Evolutionary conservation across 106 monocot genomes (phyloP).

Genomic region (Amphibolis antarctica): DNA sequence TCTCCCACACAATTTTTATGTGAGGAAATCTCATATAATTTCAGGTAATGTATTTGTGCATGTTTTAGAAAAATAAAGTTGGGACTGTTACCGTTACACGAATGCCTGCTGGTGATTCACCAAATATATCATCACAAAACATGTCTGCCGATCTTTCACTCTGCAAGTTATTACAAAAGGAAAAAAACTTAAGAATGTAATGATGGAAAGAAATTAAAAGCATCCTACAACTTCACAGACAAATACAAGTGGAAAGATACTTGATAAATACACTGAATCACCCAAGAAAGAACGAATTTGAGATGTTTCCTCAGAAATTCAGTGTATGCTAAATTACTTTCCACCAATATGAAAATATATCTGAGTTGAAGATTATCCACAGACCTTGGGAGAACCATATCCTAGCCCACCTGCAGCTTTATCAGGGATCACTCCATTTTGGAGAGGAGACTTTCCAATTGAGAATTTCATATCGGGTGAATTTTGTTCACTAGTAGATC

Average conservation of each 20-base stretch:
- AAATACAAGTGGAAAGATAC: background rate
- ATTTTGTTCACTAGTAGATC: conserved; percentile 20
- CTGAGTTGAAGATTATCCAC: background rate
- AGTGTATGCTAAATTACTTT: too few relatives aligned
- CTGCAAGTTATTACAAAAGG: conserved; percentile 20
- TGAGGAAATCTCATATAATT: too few relatives aligned
- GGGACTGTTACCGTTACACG: conserved; percentile 45
- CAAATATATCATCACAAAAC: conserved; percentile 97
- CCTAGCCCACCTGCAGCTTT: conserved; percentile 40
- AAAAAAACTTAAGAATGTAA: background rate
- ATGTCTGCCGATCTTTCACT: conserved; percentile 88
- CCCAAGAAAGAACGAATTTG: too few relatives aligned
- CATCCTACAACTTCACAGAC: background rate
- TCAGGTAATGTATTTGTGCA: background rate
- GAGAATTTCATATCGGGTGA: conserved; percentile 40
- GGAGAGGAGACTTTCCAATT: conserved; percentile 61
- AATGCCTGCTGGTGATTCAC: conserved; percentile 74
- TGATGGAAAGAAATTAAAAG: background rate
- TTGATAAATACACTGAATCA: too few relatives aligned
- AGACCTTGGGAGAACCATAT: conserved; percentile 86
- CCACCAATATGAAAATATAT: background rate
- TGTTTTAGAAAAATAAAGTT: background rate
- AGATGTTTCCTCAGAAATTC: too few relatives aligned
- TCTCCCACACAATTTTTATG: too few relatives aligned
- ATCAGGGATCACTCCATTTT: conserved; percentile 32